phyloP scores from a whole-genome alignment of 2,329 filamentous ascomycete genomes.

The Fusarium devonianum region DNA sequence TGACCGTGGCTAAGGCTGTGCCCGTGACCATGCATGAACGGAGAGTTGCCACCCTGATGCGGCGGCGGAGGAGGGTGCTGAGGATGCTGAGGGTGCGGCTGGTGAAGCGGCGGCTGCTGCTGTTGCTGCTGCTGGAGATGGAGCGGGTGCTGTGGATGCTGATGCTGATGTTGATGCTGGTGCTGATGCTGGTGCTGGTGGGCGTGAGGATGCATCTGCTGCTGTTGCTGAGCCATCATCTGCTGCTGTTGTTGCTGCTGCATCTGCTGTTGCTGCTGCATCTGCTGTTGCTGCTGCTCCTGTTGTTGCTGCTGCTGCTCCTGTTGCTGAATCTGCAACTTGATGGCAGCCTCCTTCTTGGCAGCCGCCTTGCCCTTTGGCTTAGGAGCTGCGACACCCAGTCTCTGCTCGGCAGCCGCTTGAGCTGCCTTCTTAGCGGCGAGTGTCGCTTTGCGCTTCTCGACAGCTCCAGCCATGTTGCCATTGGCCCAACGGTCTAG shows the following conservation, averaged over 20 bases:
- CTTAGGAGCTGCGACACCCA: slow-evolving; percentile 49
- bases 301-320: slow-evolving; percentile 27
- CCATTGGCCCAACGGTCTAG: slow-evolving; percentile 67
- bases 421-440: slow-evolving; percentile 64
- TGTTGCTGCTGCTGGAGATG: slow-evolving; percentile 24
- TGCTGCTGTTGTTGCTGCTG: slow-evolving; percentile 2
- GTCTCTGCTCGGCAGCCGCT: slow-evolving; percentile 49
- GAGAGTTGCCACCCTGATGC: slow-evolving; percentile 32
- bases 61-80: slow-evolving; percentile 30
- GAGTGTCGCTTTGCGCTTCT: slow-evolving; percentile 66
- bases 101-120: slow-evolving; percentile 32
- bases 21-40: slow-evolving; percentile 34
- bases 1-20: slow-evolving; percentile 21
- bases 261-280: slow-evolving; percentile 20
- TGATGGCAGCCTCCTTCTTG: slow-evolving; percentile 46
- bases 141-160: slow-evolving; percentile 18
- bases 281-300: slow-evolving; percentile 21
- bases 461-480: slow-evolving; percentile 66
- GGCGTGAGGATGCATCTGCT: slow-evolving; percentile 26
- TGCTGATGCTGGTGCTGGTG: slow-evolving; percentile 32
- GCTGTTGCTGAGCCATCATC: slow-evolving; percentile 18
- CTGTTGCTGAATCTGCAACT: slow-evolving; percentile 35
- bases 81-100: slow-evolving; percentile 28
- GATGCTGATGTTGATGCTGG: slow-evolving; percentile 24
- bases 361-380: slow-evolving; percentile 46